phyloP scores from a whole-genome alignment of 1,284 basidiomycete genomes.

The Xerocomus amazonicus region DNA sequence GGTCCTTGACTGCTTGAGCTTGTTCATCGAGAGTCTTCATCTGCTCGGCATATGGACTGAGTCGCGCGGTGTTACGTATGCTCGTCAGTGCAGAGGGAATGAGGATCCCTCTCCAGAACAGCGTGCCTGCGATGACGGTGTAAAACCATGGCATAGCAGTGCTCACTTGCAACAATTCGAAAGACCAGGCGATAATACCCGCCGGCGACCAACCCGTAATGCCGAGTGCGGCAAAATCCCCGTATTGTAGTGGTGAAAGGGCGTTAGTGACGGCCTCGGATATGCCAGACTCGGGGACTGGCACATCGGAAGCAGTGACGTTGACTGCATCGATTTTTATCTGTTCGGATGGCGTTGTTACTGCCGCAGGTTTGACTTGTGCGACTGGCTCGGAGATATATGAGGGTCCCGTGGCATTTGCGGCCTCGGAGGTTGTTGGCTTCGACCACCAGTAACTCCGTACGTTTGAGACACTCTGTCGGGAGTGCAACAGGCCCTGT shows the following conservation, averaged over 20 bases:
- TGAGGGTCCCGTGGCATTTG: background rate
- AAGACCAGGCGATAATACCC: constrained; percentile 59
- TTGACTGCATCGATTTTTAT: background rate
- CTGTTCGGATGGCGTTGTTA: background rate
- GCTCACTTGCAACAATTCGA: constrained; percentile 73
- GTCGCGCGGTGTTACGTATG: constrained; percentile 65
- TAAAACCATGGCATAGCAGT: constrained; percentile 85
- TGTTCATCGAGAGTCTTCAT: constrained; percentile 54
- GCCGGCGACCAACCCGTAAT: constrained; percentile 59
- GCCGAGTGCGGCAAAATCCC: constrained; percentile 78
- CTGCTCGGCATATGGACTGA: constrained; percentile 63
- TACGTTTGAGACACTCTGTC: constrained; percentile 7
- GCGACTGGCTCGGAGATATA: constrained; percentile 4
- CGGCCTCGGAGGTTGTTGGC: constrained; percentile 7
- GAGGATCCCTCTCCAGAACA: constrained; percentile 66
- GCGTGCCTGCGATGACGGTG: constrained; percentile 71
- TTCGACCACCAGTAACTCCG: constrained; percentile 36
- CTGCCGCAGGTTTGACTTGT: background rate
- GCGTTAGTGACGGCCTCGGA: constrained; percentile 29
- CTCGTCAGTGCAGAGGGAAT: constrained; percentile 69
- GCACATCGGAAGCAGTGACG: constrained; percentile 1
- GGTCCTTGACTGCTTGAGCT: constrained; percentile 33
- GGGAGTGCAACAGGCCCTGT: constrained; percentile 5
- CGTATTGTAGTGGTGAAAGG: constrained; percentile 59
- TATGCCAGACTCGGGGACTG: constrained; percentile 10